phyloP scores from a whole-genome alignment of 2,329 filamentous ascomycete species.

The Aspergillus ochraceoroseus region DNA sequence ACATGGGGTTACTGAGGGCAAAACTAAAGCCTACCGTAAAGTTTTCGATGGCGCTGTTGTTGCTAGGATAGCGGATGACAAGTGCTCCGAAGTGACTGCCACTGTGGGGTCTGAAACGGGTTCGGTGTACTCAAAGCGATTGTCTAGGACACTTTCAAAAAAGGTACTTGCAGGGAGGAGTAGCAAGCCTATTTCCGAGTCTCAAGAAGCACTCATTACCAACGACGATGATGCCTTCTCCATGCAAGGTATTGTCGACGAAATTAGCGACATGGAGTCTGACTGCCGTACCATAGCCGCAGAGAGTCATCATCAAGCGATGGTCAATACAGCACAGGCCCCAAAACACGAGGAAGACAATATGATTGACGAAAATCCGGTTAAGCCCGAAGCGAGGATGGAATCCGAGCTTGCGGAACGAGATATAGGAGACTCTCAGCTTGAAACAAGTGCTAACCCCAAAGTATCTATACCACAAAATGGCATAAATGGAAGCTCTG shows the following conservation, averaged over 20 bases:
- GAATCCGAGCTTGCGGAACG: background rate
- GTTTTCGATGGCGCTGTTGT: slow-evolving; percentile 20
- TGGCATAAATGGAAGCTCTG: no score
- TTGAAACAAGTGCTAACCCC: no score
- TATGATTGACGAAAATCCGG: background rate
- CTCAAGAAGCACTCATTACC: slow-evolving; percentile 37
- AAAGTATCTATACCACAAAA: no score
- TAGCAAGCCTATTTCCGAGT: slow-evolving; percentile 21
- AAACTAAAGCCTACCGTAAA: slow-evolving; percentile 14
- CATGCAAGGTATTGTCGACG: slow-evolving; percentile 25
- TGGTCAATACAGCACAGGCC: slow-evolving; percentile 2
- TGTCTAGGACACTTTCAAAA: slow-evolving; percentile 29
- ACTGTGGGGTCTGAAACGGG: slow-evolving; percentile 37
- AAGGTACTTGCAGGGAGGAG: slow-evolving; percentile 25
- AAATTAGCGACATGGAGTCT: slow-evolving; percentile 20
- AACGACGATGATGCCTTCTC: slow-evolving; percentile 24
- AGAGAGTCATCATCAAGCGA: slow-evolving; percentile 5
- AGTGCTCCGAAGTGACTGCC: slow-evolving; percentile 65
- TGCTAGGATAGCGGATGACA: slow-evolving; percentile 43
- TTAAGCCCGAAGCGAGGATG: no score
- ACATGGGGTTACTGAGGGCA: background rate
- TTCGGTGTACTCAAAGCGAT: slow-evolving; percentile 28
- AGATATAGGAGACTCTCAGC: no score
- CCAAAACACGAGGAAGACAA: background rate
- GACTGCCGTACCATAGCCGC: slow-evolving; percentile 17